phyloP scores from a whole-genome alignment of 139 green algal genomes.

The Haematococcus lacustris region DNA sequence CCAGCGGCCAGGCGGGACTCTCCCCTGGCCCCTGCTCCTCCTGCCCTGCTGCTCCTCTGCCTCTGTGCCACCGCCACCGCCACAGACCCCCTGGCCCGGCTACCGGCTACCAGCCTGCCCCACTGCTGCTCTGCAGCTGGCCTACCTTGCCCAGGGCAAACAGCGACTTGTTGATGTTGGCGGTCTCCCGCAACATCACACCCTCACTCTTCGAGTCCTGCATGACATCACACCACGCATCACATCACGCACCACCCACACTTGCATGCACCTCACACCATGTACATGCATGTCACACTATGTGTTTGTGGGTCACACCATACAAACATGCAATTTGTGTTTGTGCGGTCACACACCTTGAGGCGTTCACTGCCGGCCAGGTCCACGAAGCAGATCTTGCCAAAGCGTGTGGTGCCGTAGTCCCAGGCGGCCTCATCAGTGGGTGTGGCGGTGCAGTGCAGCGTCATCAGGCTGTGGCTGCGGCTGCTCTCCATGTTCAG shows the following conservation, averaged over 20 bases:
- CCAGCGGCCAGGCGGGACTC: too few species aligned
- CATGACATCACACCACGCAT: too few species aligned
- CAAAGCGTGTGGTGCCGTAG: slow-evolving; percentile 47
- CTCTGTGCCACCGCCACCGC: too few species aligned
- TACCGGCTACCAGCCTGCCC: too few species aligned
- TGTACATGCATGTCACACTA: too few species aligned
- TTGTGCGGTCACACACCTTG: slow-evolving; percentile 35
- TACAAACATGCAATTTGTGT: too few species aligned
- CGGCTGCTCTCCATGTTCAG: slow-evolving; percentile 81
- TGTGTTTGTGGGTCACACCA: too few species aligned
- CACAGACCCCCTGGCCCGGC: too few species aligned
- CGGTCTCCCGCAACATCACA: slow-evolving; percentile 76
- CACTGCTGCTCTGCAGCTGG: background rate
- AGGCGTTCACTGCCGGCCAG: slow-evolving; percentile 85
- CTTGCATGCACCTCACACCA: too few species aligned
- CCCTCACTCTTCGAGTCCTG: slow-evolving; percentile 59
- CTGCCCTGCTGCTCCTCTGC: too few species aligned
- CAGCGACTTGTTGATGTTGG: slow-evolving; percentile 88
- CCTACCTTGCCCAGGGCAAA: slow-evolving; percentile 87
- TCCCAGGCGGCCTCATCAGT: slow-evolving; percentile 26
- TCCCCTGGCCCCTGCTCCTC: too few species aligned
- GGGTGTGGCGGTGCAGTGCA: slow-evolving; percentile 52
- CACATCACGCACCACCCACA: too few species aligned
- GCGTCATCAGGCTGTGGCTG: slow-evolving; percentile 81
- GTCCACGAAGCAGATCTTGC: slow-evolving; percentile 87